These are phyloP conservation scores for Cichorium intybus DNA, from an alignment of 140 eudicot genomes.

Conservation along the genomic window DNA sequence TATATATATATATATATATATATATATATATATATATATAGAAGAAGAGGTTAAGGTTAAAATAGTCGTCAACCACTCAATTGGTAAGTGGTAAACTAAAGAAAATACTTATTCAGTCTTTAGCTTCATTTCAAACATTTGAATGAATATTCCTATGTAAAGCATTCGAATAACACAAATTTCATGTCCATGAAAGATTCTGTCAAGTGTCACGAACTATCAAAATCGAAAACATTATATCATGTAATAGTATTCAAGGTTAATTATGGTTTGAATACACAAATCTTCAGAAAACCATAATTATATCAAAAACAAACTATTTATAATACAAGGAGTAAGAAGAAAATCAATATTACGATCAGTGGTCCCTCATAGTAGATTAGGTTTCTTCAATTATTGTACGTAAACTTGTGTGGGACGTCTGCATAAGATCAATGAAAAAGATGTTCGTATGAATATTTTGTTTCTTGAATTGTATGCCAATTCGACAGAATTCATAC, in stretches of 20 bases:
- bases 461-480: slow-evolving; percentile 2
- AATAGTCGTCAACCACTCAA: not conserved
- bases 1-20: no score
- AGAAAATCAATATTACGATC: slow-evolving; percentile 1
- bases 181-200: slow-evolving; percentile 20
- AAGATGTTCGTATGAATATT: not conserved
- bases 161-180: slow-evolving; percentile 1
- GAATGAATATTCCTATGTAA: slow-evolving; percentile 12
- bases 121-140: not conserved
- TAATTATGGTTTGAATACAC: not conserved
- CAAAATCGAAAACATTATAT: slow-evolving; percentile 5
- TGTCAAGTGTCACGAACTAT: slow-evolving; percentile 13
- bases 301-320: not conserved
- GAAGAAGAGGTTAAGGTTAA: no score
- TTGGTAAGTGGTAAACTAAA: not conserved
- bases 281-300: not conserved
- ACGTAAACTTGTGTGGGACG: slow-evolving; percentile 20
- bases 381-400: slow-evolving; percentile 22
- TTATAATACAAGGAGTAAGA: not conserved
- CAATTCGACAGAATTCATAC: not conserved
- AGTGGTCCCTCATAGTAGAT: slow-evolving; percentile 12
- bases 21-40: no score
- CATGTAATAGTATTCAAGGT: not conserved
- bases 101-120: not conserved
- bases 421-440: slow-evolving; percentile 2